These are phyloP conservation scores for Zymoseptoria crescenta DNA, from an alignment of 2,329 filamentous ascomycete genomes.

Conservation along the genomic window DNA sequence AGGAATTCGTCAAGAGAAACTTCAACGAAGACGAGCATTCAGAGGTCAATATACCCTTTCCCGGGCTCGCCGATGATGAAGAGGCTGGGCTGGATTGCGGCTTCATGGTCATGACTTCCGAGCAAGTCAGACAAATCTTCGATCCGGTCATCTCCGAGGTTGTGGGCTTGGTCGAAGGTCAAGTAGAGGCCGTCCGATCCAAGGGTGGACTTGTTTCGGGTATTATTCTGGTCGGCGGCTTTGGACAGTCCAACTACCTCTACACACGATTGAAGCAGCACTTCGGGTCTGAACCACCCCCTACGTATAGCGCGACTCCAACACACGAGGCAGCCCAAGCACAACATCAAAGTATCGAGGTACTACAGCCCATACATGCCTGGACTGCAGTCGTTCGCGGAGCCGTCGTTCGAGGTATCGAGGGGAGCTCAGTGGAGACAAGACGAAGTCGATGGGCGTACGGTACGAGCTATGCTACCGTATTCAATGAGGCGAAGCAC, in stretches of 20 bases:
- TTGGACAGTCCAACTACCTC: constrained; percentile 64
- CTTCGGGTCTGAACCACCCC: constrained; percentile 49
- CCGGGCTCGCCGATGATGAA: constrained; percentile 67
- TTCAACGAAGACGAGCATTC: constrained; percentile 61
- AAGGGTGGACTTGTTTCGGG: constrained; percentile 44
- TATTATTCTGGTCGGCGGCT: constrained; percentile 76
- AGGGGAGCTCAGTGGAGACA: constrained; percentile 72
- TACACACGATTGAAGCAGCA: constrained; percentile 63
- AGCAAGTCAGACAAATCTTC: constrained; percentile 55
- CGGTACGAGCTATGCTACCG: constrained; percentile 70
- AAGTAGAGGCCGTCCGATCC: constrained; percentile 34
- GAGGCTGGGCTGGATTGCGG: constrained; percentile 66
- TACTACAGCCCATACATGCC: constrained; percentile 74
- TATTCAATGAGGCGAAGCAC: constrained; percentile 67
- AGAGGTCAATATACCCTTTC: constrained; percentile 72
- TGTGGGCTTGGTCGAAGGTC: constrained; percentile 44
- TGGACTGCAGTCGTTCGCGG: constrained; percentile 76
- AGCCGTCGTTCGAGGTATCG: constrained; percentile 64
- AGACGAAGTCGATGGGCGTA: constrained; percentile 69
- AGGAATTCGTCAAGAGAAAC: constrained; percentile 77
- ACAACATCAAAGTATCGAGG: constrained; percentile 56
- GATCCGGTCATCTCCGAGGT: constrained; percentile 64
- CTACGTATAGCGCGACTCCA: constrained; percentile 59
- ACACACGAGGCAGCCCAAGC: constrained; percentile 49
- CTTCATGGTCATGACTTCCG: constrained; percentile 66